A percentile compares a stretch with the other conserved stretches of the same genome.
phyloP scores from a whole-genome alignment of 768 basidiomycete genomes.

The Candolleomyces eurysporus region DNA sequence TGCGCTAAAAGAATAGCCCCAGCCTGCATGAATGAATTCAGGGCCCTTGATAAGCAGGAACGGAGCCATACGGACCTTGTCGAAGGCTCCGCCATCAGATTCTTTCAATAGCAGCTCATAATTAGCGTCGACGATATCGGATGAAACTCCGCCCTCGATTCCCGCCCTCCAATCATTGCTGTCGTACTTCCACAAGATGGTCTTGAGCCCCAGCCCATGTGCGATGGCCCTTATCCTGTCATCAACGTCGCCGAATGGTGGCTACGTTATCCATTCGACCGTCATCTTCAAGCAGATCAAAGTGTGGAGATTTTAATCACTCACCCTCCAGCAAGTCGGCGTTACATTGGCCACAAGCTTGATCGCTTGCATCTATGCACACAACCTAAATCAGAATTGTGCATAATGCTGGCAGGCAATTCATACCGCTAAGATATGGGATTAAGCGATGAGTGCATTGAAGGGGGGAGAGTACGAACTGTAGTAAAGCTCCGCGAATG shows the following conservation, averaged over 20 bases:
- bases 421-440: conserved; percentile 17
- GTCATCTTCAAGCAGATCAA: not conserved
- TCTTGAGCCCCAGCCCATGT: conserved; percentile 61
- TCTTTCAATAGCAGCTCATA: conserved; percentile 53
- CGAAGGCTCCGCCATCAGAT: conserved; percentile 42
- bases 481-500: conserved; percentile 80
- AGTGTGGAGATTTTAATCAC: conserved; percentile 12
- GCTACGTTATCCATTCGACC: conserved; percentile 27
- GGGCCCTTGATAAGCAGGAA: not conserved
- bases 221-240: conserved; percentile 75
- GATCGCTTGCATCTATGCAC: conserved; percentile 45
- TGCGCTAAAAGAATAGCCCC: conserved; percentile 58
- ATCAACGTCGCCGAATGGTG: conserved; percentile 69
- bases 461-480: conserved; percentile 33
- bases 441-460: not conserved
- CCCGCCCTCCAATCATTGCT: conserved; percentile 74
- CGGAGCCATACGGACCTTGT: conserved; percentile 20
- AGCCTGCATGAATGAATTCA: conserved; percentile 21
- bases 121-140: conserved; percentile 40
- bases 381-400: not conserved
- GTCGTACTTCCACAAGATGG: conserved; percentile 73
- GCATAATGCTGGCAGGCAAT: not conserved
- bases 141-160: conserved; percentile 39
- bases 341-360: conserved; percentile 56
- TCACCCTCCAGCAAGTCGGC: conserved; percentile 59